Percentiles rank a stretch among this genome's conserved stretches.
phyloP scores from a whole-genome alignment of 1,284 basidiomycete genomes.

The Rhodotorula sp. region DNA sequence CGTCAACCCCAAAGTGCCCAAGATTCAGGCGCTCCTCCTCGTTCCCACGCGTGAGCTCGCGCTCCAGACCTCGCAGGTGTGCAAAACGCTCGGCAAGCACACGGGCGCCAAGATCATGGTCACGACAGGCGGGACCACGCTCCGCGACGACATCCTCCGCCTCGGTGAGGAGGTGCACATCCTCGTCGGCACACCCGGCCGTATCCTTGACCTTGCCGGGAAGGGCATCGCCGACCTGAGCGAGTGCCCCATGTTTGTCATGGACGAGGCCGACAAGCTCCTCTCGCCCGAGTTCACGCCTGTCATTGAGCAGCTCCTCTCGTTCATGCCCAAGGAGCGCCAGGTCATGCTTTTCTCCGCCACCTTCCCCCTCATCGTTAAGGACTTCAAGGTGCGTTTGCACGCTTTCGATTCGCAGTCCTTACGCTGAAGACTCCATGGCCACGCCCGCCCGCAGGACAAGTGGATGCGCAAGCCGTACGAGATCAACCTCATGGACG shows the following conservation, averaged over 20 bases:
- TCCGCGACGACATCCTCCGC: slow-evolving; percentile 96
- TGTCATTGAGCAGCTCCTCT: slow-evolving; percentile 94
- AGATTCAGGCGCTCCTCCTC: slow-evolving; percentile 92
- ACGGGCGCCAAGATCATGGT: slow-evolving; percentile 92
- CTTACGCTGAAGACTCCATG: neutral
- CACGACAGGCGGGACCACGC: slow-evolving; percentile 94
- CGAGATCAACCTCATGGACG: slow-evolving; percentile 99
- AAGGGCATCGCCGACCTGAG: slow-evolving; percentile 92
- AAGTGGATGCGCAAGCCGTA: slow-evolving; percentile 96
- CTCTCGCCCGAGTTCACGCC: slow-evolving; percentile 97
- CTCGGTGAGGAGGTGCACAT: slow-evolving; percentile 90
- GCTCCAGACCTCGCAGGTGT: slow-evolving; percentile 94
- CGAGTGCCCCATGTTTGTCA: slow-evolving; percentile 93
- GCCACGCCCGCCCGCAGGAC: slow-evolving; percentile 61
- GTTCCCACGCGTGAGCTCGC: slow-evolving; percentile 95
- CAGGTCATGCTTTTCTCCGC: slow-evolving; percentile 99
- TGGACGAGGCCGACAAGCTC: slow-evolving; percentile 99
- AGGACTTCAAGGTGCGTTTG: slow-evolving; percentile 85
- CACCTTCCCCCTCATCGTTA: slow-evolving; percentile 98
- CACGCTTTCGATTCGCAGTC: neutral
- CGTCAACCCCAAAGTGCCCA: slow-evolving; percentile 78
- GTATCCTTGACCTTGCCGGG: slow-evolving; percentile 91
- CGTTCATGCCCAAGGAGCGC: slow-evolving; percentile 78
- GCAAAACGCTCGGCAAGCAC: slow-evolving; percentile 95
- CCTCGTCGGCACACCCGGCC: slow-evolving; percentile 93